These are phyloP conservation scores for Metschnikowia colocasiae DNA, from an alignment of 805 yeast genomes.

Conservation along the genomic window DNA sequence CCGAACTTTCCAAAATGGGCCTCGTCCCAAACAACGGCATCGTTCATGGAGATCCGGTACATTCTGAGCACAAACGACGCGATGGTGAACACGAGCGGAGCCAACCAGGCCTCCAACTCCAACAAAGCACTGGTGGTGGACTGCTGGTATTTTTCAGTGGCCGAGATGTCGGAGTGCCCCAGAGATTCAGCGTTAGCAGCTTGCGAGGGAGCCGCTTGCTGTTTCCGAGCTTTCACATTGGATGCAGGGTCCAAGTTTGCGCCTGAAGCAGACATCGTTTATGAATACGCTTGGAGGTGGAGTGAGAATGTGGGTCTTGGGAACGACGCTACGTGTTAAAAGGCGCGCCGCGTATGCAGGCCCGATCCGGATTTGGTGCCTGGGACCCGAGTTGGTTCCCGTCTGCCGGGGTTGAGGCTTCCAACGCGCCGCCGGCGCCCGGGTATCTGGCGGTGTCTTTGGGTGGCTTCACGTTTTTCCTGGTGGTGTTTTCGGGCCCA, in stretches of 20 bases:
- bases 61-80: slow-evolving; percentile 72
- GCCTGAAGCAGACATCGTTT: slow-evolving; percentile 19
- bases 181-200: neutral
- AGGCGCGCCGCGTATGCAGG: slow-evolving; percentile 4
- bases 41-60: slow-evolving; percentile 64
- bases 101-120: slow-evolving; percentile 39
- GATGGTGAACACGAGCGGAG: slow-evolving; percentile 63
- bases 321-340: slow-evolving; percentile 9
- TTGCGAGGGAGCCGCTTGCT: neutral
- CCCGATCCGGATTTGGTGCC: neutral
- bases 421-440: too few relatives aligned
- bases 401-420: too few relatives aligned
- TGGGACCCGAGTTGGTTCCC: too few relatives aligned
- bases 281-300: neutral
- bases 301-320: neutral
- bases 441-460: too few relatives aligned
- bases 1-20: slow-evolving; percentile 98
- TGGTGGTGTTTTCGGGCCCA: neutral
- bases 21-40: slow-evolving; percentile 84
- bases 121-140: slow-evolving; percentile 20
- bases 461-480: too few relatives aligned
- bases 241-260: slow-evolving; percentile 9
- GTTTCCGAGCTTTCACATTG: slow-evolving; percentile 6
- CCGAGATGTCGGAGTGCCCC: slow-evolving; percentile 13
- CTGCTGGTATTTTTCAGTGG: slow-evolving; percentile 17